phyloP scores from a whole-genome alignment of 768 basidiomycete species.

The Mycena crocata region DNA sequence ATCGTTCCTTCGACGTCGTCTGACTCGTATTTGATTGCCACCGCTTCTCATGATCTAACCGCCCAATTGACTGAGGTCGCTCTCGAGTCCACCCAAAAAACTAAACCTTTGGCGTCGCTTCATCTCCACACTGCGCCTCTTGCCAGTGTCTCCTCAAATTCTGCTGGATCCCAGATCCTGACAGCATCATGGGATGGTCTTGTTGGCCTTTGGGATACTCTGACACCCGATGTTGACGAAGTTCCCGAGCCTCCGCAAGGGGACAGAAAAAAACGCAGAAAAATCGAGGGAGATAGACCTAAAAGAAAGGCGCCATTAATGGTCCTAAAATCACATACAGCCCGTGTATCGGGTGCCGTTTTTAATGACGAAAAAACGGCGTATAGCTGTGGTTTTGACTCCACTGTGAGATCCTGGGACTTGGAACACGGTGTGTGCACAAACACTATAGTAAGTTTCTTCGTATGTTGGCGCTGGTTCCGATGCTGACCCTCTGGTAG shows the following conservation, averaged over 20 bases:
- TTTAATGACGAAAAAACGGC: constrained; percentile 63
- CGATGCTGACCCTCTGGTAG: constrained; percentile 47
- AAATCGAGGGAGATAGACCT: constrained; percentile 56
- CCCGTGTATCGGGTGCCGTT: constrained; percentile 78
- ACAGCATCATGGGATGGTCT: constrained; percentile 91
- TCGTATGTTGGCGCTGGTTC: constrained; percentile 7
- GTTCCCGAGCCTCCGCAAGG: constrained; percentile 55
- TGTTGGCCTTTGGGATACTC: constrained; percentile 84
- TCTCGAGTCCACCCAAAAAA: constrained; percentile 41
- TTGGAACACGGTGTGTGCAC: constrained; percentile 79
- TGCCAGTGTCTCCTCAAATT: constrained; percentile 72
- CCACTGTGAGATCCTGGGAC: constrained; percentile 91
- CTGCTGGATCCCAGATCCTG: constrained; percentile 71
- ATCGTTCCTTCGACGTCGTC: constrained; percentile 55
- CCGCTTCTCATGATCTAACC: constrained; percentile 83
- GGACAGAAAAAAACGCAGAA: constrained; percentile 72
- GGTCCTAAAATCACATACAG: constrained; percentile 88
- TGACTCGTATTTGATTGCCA: constrained; percentile 62
- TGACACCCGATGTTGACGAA: constrained; percentile 73
- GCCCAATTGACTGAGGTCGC: constrained; percentile 65
- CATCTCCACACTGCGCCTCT: constrained; percentile 87
- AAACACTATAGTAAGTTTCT: constrained; percentile 70
- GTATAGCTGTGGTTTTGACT: constrained; percentile 89
- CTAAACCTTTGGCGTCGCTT: constrained; percentile 72
- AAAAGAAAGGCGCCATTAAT: constrained; percentile 75